Evolutionary conservation across 2,329 filamentous ascomycete genomes (phyloP).

Genomic region (Kalmusia sp.): DNA sequence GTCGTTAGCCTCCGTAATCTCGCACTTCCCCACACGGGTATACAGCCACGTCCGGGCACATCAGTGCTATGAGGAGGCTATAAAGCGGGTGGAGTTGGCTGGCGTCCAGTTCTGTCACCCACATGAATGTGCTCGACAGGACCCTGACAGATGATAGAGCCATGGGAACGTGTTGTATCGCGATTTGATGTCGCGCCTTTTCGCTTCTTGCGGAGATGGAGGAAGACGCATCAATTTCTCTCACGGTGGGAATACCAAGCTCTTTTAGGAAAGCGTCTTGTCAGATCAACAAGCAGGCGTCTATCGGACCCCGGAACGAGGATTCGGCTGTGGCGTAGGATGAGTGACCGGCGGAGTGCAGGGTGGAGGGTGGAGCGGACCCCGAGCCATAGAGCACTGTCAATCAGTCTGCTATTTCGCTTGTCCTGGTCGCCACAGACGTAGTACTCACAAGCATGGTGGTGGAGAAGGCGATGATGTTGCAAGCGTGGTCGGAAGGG

Average conservation of each 20-base stretch:
- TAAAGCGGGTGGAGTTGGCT: slow-evolving; percentile 8
- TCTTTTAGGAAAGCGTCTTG: background rate
- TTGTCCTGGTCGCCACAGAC: background rate
- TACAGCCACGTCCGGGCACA: slow-evolving; percentile 12
- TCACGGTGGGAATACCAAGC: background rate
- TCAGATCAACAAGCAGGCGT: background rate
- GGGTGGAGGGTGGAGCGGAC: slow-evolving; percentile 1
- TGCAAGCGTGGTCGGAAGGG: background rate
- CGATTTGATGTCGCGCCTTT: background rate
- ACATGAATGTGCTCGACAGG: slow-evolving; percentile 5
- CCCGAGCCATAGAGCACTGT: background rate
- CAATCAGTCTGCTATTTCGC: background rate
- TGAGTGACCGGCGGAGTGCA: background rate
- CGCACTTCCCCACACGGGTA: slow-evolving; percentile 35
- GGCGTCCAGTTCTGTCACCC: slow-evolving; percentile 4
- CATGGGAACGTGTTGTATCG: slow-evolving; percentile 2
- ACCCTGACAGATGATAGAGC: slow-evolving; percentile 13
- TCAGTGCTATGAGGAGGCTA: slow-evolving; percentile 8
- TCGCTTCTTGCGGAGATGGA: background rate
- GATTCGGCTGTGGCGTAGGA: background rate
- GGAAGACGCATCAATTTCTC: background rate
- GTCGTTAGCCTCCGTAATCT: slow-evolving; percentile 22
- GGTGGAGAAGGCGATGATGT: background rate
- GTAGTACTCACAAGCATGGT: background rate
- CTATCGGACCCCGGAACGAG: background rate